phyloP scores from a whole-genome alignment of 208 protist genomes.

The Strigomonas culicis region DNA sequence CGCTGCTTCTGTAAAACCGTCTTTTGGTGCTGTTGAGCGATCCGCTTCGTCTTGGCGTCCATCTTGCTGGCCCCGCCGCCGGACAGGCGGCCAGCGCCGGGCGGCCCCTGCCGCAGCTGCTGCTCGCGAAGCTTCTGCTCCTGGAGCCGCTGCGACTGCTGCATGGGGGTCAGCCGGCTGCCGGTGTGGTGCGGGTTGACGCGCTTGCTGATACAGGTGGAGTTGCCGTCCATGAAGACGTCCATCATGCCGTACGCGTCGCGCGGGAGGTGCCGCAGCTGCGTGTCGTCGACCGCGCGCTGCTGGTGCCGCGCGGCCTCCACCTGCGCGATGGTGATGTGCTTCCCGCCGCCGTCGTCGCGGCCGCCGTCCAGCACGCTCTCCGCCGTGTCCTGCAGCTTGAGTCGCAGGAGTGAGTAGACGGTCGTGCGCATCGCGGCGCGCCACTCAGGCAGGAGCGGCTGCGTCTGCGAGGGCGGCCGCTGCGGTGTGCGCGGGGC shows the following conservation, averaged over 20 bases:
- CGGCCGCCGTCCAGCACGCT: background rate
- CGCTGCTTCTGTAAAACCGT: too few species aligned
- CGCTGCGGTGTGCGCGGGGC: too few species aligned
- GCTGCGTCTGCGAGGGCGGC: background rate
- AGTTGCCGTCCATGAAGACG: background rate
- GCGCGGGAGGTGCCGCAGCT: background rate
- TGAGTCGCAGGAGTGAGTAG: constrained; percentile 37
- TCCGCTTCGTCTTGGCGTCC: too few species aligned
- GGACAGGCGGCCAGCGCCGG: too few species aligned
- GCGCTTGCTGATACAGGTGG: background rate
- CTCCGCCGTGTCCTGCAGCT: background rate
- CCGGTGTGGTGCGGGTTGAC: background rate
- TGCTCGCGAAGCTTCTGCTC: background rate
- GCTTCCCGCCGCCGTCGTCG: background rate
- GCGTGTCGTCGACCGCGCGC: background rate
- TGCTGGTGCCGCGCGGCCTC: background rate
- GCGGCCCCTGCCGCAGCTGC: too few species aligned
- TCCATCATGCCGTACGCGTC: background rate
- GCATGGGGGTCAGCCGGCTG: background rate
- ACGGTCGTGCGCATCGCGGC: constrained; percentile 23
- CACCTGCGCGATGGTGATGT: background rate
- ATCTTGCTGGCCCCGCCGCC: too few species aligned
- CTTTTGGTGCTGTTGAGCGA: too few species aligned
- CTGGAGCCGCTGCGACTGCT: background rate
- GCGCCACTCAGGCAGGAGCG: constrained; percentile 8